Conservation (phyloP, 179 eudicot genomes). For the Monotropa hypopitys region DNA sequence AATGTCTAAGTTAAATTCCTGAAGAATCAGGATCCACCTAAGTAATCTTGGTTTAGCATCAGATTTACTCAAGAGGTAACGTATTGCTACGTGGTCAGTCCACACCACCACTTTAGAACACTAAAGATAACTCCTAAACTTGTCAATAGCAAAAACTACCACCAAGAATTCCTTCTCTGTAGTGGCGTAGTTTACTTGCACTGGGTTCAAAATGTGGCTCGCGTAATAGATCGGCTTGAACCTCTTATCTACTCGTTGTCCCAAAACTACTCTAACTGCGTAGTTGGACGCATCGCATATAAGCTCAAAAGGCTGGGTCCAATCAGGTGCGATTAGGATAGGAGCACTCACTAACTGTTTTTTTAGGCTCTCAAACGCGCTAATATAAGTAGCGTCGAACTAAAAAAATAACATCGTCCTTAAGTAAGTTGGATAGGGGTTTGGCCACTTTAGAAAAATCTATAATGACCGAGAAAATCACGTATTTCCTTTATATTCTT, state of each 20-base stretch:
- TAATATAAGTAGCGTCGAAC: no score
- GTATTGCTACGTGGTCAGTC: not conserved
- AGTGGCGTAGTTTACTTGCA: not conserved
- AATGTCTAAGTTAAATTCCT: not conserved
- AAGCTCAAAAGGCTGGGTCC: not conserved
- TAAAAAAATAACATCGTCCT: no score
- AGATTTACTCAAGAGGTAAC: not conserved
- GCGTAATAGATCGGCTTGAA: not conserved
- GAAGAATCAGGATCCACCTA: not conserved
- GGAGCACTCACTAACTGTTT: no score
- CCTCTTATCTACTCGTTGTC: not conserved
- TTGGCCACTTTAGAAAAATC: not conserved
- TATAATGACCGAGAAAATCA: no score
- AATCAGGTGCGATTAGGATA: not conserved
- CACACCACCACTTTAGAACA: not conserved
- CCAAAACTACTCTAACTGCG: not conserved
- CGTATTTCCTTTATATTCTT: no score
- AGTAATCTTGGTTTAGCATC: not conserved
- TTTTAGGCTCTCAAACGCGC: no score
- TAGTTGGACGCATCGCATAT: no score
- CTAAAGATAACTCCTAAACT: not conserved
- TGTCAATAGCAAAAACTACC: not conserved
- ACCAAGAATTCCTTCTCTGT: not conserved
- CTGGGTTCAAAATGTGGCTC: not conserved
- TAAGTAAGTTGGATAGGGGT: no score